A percentile compares a stretch with the other conserved stretches of the same genome.
These are phyloP conservation scores for Ogataea dorogensis DNA, from an alignment of 805 yeast species.

Conservation along the genomic window DNA sequence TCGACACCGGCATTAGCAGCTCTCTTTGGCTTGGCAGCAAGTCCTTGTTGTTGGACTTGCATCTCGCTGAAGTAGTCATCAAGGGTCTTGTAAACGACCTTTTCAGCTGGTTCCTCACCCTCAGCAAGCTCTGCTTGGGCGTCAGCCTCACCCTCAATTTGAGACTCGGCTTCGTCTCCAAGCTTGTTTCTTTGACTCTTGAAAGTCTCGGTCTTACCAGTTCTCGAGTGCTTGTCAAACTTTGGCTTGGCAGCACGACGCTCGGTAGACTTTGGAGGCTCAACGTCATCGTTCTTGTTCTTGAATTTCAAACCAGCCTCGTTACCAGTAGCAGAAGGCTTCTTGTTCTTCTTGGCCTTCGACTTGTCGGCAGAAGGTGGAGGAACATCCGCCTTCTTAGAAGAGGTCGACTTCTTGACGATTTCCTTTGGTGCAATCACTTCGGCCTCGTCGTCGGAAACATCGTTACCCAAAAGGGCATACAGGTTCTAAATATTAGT, in stretches of 20 bases:
- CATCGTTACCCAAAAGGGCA: conserved; percentile 85
- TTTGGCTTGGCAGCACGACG: conserved; percentile 47
- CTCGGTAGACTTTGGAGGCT: conserved; percentile 51
- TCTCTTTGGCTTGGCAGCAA: conserved; percentile 37
- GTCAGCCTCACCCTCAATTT: conserved; percentile 51
- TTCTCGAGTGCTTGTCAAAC: conserved; percentile 83
- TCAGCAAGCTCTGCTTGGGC: conserved; percentile 47
- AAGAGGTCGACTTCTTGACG: conserved; percentile 77
- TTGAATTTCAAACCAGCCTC: conserved; percentile 82
- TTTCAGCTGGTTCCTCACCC: conserved; percentile 42
- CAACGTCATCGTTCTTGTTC: conserved; percentile 64
- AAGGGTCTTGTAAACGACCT: conserved; percentile 64
- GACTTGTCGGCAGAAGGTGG: conserved; percentile 81
- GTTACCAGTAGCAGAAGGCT: conserved; percentile 75
- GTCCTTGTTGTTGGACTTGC: conserved; percentile 42
- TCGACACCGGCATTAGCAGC: conserved; percentile 60
- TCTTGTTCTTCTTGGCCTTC: conserved; percentile 69
- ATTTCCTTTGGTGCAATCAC: conserved; percentile 63
- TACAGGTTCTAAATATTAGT: conserved; percentile 59
- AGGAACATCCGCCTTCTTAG: conserved; percentile 82
- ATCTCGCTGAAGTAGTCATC: conserved; percentile 82
- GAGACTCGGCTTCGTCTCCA: conserved; percentile 71
- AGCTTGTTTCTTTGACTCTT: conserved; percentile 85
- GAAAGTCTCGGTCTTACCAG: conserved; percentile 79
- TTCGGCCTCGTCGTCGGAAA: conserved; percentile 70